A percentile compares a stretch with the other conserved stretches of the same genome.
Evolutionary conservation across 208 protist species (phyloP).

Genomic region (Blastocrithidia nonstop): DNA sequence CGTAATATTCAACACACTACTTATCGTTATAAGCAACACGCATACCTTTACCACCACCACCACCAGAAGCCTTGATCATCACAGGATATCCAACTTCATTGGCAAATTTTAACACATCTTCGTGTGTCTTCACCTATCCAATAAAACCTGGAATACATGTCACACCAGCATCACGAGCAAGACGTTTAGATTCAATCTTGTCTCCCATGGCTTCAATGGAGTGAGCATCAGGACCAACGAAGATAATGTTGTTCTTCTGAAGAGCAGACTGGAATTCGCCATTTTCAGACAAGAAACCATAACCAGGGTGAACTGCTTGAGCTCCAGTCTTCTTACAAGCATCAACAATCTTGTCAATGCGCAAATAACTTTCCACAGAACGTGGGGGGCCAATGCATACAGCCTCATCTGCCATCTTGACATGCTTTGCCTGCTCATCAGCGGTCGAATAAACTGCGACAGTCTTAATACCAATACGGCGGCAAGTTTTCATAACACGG

Average conservation of each 20-base stretch:
- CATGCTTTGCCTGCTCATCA: constrained; percentile 87
- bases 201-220: constrained; percentile 90
- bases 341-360: constrained; percentile 86
- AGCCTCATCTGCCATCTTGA: constrained; percentile 76
- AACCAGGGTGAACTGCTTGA: constrained; percentile 94
- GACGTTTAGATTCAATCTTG: constrained; percentile 85
- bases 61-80: constrained; percentile 94
- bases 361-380: constrained; percentile 76
- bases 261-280: constrained; percentile 73
- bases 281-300: constrained; percentile 97
- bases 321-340: constrained; percentile 68
- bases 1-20: constrained; percentile 86
- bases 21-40: constrained; percentile 88
- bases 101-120: constrained; percentile 15
- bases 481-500: constrained; percentile 87
- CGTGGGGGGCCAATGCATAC: constrained; percentile 45
- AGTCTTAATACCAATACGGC: constrained; percentile 85
- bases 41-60: constrained; percentile 29
- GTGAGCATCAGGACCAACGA: constrained; percentile 87
- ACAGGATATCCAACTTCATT: constrained; percentile 86
- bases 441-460: constrained; percentile 93
- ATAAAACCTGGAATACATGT: constrained; percentile 68
- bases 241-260: constrained; percentile 63
- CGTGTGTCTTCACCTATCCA: constrained; percentile 14
- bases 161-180: constrained; percentile 79